Conservation (phyloP, 1,139 yeast species). For the Magnusiomyces suaveolens region DNA sequence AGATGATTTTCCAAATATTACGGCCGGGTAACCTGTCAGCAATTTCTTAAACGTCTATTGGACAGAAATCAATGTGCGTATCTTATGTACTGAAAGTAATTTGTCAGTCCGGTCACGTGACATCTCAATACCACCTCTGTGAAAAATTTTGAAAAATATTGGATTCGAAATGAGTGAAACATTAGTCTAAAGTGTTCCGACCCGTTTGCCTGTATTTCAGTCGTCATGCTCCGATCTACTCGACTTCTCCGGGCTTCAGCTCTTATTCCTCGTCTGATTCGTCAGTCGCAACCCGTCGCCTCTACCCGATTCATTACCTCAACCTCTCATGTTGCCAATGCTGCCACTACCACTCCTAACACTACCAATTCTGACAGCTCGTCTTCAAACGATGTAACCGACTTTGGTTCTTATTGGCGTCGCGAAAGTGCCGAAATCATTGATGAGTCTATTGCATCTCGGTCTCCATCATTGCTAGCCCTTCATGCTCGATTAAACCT, state of each 20-base stretch:
- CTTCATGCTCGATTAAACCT: constrained; percentile 62
- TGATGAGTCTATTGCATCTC: constrained; percentile 38
- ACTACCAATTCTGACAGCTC: background rate
- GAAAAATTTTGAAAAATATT: background rate
- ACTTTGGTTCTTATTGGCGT: constrained; percentile 24
- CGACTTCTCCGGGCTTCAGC: background rate
- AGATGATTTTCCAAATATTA: too few relatives aligned
- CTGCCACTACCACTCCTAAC: background rate
- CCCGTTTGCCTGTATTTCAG: background rate
- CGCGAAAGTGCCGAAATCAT: constrained; percentile 18
- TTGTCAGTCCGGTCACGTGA: background rate
- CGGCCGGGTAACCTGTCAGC: background rate
- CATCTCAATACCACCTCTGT: background rate
- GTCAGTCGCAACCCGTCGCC: background rate
- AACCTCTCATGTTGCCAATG: background rate
- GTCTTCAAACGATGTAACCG: constrained; percentile 19
- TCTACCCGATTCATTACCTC: background rate
- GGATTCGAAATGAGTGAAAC: background rate
- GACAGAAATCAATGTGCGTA: background rate
- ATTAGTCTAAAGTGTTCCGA: background rate
- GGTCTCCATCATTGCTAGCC: constrained; percentile 66
- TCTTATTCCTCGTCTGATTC: background rate
- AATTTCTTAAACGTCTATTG: background rate
- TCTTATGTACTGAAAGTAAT: background rate
- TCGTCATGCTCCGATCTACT: background rate